A percentile compares a stretch with the other conserved stretches of the same genome.
These are phyloP conservation scores for Cladophialophora bantiana DNA, from an alignment of 2,329 filamentous ascomycete genomes.

Conservation along the genomic window DNA sequence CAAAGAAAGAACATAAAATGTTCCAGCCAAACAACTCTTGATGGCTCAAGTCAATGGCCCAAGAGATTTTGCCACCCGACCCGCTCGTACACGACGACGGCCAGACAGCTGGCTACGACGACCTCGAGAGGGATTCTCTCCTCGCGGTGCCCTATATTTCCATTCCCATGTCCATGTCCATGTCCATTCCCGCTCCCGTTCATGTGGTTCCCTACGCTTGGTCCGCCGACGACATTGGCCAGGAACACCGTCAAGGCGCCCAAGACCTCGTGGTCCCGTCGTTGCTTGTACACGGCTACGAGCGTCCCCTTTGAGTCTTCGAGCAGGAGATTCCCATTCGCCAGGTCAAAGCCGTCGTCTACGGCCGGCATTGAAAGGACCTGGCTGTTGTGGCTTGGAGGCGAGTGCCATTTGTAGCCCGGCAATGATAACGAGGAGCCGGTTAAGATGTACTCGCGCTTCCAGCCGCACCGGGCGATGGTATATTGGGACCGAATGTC, in stretches of 20 bases:
- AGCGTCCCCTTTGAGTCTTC: slow-evolving; percentile 16
- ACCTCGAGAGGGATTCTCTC: slow-evolving; percentile 17
- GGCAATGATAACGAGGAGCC: not conserved
- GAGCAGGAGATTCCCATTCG: slow-evolving; percentile 29
- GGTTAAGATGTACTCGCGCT: slow-evolving; percentile 26
- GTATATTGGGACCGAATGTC: slow-evolving; percentile 12
- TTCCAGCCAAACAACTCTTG: no score
- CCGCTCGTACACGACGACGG: slow-evolving; percentile 30
- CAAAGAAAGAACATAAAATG: no score
- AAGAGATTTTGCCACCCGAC: slow-evolving; percentile 29
- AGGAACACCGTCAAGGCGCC: slow-evolving; percentile 27
- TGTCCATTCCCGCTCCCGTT: not conserved
- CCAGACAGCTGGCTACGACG: slow-evolving; percentile 28
- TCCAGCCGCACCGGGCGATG: slow-evolving; percentile 19
- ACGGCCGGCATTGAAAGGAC: slow-evolving; percentile 23
- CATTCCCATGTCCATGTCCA: not conserved
- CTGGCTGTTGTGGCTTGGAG: not conserved
- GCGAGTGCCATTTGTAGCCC: slow-evolving; percentile 23
- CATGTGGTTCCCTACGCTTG: not conserved
- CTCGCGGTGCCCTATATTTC: not conserved
- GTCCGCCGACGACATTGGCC: not conserved
- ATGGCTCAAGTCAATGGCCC: slow-evolving; percentile 16
- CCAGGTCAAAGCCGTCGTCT: slow-evolving; percentile 23
- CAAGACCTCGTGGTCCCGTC: slow-evolving; percentile 26
- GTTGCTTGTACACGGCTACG: slow-evolving; percentile 33